Evolutionary conservation across 306 rosid genomes (phyloP).

Genomic region (Rosa persica): DNA sequence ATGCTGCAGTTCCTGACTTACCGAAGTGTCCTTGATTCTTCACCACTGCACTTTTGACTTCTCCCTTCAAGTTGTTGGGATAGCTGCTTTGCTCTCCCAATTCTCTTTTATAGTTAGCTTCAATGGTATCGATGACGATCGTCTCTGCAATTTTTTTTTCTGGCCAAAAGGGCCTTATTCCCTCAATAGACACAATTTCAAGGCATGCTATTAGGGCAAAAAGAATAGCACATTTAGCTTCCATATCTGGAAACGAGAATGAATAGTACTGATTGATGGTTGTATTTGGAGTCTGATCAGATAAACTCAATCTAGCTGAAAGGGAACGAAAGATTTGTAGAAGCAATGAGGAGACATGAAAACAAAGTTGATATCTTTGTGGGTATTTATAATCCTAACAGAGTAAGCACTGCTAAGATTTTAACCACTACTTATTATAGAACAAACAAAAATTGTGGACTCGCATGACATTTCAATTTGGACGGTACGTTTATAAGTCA

Average conservation of each 20-base stretch:
- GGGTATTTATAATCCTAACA: slow-evolving; percentile 25
- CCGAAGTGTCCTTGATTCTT: background rate
- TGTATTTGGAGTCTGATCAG: background rate
- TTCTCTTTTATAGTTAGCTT: slow-evolving; percentile 8
- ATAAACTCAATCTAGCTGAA: background rate
- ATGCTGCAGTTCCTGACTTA: background rate
- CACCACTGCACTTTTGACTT: background rate
- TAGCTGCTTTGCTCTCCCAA: slow-evolving; percentile 12
- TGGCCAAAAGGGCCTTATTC: slow-evolving; percentile 20
- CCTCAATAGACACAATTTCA: slow-evolving; percentile 9
- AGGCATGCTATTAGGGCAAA: slow-evolving; percentile 26
- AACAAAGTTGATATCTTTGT: slow-evolving; percentile 5
- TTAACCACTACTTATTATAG: slow-evolving; percentile 20
- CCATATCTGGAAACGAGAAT: slow-evolving; percentile 22
- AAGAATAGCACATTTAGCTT: slow-evolving; percentile 19
- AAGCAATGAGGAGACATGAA: slow-evolving; percentile 7
- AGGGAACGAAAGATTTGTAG: background rate
- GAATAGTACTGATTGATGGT: background rate
- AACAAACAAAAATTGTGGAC: slow-evolving; percentile 6
- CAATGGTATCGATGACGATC: background rate
- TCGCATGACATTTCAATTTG: slow-evolving; percentile 15
- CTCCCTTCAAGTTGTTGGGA: background rate
- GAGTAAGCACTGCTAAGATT: background rate
- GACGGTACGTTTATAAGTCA: slow-evolving; percentile 16
- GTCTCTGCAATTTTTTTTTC: background rate